Evolutionary conservation across 495 filamentous ascomycete genomes (phyloP).

Genomic region (Cercophora newfieldiana): DNA sequence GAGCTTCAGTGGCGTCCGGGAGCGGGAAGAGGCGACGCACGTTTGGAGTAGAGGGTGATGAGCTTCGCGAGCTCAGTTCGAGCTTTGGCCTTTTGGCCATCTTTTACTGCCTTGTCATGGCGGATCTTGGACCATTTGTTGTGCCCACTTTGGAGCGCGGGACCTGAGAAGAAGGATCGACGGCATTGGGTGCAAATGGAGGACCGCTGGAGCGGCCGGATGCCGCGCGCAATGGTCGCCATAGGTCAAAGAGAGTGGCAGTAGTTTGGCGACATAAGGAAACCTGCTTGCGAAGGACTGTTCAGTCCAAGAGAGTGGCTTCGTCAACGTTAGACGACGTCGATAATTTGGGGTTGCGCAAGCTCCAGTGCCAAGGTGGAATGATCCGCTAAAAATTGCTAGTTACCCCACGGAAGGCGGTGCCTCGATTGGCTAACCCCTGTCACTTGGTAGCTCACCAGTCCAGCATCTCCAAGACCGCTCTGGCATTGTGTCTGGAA

Average conservation of each 20-base stretch:
- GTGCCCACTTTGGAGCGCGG: constrained; percentile 64
- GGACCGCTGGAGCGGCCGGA: constrained; percentile 16
- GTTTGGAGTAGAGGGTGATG: constrained; percentile 53
- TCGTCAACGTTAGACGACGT: background rate
- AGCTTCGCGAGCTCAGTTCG: constrained; percentile 49
- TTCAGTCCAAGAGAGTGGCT: background rate
- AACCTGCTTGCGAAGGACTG: background rate
- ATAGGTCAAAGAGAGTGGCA: constrained; percentile 9
- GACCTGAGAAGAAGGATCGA: constrained; percentile 54
- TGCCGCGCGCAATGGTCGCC: constrained; percentile 22
- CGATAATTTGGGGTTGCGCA: background rate
- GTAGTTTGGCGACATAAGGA: background rate
- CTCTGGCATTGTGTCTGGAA: background rate
- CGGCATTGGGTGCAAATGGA: constrained; percentile 46
- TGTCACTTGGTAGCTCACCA: background rate
- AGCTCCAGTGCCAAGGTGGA: background rate
- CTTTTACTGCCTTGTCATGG: constrained; percentile 86
- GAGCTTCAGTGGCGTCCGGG: constrained; percentile 17
- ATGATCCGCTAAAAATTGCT: background rate
- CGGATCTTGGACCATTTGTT: constrained; percentile 94
- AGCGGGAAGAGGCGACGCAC: constrained; percentile 36
- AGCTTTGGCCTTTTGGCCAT: constrained; percentile 56
- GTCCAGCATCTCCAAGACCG: background rate
- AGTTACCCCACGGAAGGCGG: background rate
- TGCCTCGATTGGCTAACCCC: background rate